Evolutionary conservation across 176 grass and related monocot genomes (phyloP), one percentile per base, ranked within the genome.

Genomic region (Eleusine indica): DNA sequence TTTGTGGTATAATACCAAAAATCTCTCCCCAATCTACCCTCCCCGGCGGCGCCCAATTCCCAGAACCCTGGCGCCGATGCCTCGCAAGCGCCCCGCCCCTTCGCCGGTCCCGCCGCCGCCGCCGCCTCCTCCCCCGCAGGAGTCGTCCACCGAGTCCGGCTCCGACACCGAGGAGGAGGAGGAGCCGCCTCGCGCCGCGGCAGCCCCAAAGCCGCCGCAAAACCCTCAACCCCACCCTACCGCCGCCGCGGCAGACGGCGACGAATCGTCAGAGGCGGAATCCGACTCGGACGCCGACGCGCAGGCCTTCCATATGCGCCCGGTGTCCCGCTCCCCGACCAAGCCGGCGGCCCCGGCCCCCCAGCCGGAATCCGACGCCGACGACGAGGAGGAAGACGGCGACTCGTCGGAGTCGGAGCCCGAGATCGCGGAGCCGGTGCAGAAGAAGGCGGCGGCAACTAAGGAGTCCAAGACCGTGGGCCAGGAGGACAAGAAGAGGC

Each of bases 51-150:
- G 14, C 3, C 52, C 51, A 16, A 7, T 8, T 5, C 7, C 18
- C 3, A 38, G 39, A 86, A 76, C 78, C 79, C 83, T 78, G 86
- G 88, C 58, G 39, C 73, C 64, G 39, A 90, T 90, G 83, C 73
- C 38, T 11, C 83, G 79, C 29, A 86, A 86, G 83, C 77, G 71
- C 65, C 78, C 57, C 44, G 25, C 78, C 35, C n/a, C 79, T 3
- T 16, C 70, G 64, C 83, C 88, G 13, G 62, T 82, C 18, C 71
- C 66, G 2, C 51, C 47, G 8, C 82, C 76, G 0, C 57, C 66
- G 12, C 25, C 25, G 0, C 86, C 70, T 9, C 86, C 38, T 41
- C 76, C 76, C 4, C 18, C 64, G 57, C 22, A 69, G 51, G 61
- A 80, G 10, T 57, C 47, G 25, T 48, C 85, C 58, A 30, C 79